Percentiles rank a stretch among this genome's conserved stretches.
These are phyloP conservation scores for Coffea canephora DNA, from an alignment of 257 asterid species.

Conservation along the genomic window DNA sequence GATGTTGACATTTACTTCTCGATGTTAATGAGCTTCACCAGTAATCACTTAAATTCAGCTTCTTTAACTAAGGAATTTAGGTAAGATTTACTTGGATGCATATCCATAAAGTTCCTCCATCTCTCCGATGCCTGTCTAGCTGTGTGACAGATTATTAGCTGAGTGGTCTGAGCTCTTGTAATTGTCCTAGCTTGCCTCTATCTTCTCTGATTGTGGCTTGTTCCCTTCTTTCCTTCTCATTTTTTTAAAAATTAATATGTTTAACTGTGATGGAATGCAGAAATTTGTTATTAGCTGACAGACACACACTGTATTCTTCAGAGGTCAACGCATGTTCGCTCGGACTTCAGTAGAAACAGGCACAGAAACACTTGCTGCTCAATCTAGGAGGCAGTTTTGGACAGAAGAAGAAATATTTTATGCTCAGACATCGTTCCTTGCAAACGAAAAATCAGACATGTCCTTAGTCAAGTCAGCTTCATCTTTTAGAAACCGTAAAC, in stretches of 20 bases:
- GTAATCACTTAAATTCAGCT: background rate
- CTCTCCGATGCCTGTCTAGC: background rate
- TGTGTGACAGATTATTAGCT: background rate
- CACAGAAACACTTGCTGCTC: conserved; percentile 5
- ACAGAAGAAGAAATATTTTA: background rate
- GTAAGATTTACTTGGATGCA: conserved; percentile 2
- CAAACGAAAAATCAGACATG: conserved; percentile 42
- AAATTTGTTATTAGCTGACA: background rate
- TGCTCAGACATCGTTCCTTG: background rate
- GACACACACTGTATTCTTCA: background rate
- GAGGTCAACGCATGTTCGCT: background rate
- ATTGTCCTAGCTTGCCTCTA: background rate
- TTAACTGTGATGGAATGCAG: conserved; percentile 10
- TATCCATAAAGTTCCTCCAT: background rate
- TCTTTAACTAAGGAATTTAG: background rate
- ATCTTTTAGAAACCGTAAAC: conserved; percentile 40
- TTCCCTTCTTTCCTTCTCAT: background rate
- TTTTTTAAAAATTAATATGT: background rate
- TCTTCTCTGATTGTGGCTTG: background rate
- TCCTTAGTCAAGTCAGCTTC: conserved; percentile 64
- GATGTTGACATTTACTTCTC: background rate
- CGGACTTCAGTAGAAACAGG: background rate
- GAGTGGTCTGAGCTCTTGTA: background rate
- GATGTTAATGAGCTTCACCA: background rate
- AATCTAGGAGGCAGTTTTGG: conserved; percentile 5